Percentiles rank a stretch among this genome's conserved stretches.
Conservation (phyloP, 169 alveolate species). For the Fabrea salina region DNA sequence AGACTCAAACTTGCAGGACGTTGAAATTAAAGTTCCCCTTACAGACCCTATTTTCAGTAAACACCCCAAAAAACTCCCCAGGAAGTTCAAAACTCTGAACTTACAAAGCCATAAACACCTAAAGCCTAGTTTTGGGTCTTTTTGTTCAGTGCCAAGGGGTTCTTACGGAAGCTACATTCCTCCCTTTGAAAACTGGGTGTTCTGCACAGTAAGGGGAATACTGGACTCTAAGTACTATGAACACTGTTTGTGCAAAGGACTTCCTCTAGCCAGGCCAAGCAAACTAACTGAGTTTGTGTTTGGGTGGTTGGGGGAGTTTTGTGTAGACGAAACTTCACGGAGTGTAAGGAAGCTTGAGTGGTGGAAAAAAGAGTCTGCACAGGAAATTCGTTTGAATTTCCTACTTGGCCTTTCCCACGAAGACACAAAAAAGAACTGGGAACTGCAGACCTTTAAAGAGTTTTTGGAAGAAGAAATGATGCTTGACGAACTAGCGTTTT, state of each 20-base stretch:
- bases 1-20: slow-evolving; percentile 29
- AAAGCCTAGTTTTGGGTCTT: slow-evolving; percentile 33
- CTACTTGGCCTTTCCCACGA: slow-evolving; percentile 32
- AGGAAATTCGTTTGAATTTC: slow-evolving; percentile 30
- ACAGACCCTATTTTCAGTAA: slow-evolving; percentile 13
- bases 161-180: slow-evolving; percentile 29
- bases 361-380: slow-evolving; percentile 43
- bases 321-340: slow-evolving; percentile 38
- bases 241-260: slow-evolving; percentile 32
- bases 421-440: slow-evolving; percentile 39
- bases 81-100: slow-evolving; percentile 23
- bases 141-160: slow-evolving; percentile 1
- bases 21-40: slow-evolving; percentile 15
- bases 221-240: slow-evolving; percentile 59
- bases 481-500: slow-evolving; percentile 44
- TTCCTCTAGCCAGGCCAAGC: background rate
- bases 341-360: slow-evolving; percentile 35
- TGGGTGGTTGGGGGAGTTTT: slow-evolving; percentile 41
- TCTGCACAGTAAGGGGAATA: slow-evolving; percentile 46
- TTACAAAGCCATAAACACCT: slow-evolving; percentile 25
- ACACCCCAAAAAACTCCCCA: background rate
- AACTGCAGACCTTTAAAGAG: slow-evolving; percentile 40
- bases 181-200: slow-evolving; percentile 51
- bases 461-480: slow-evolving; percentile 40
- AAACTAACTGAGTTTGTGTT: slow-evolving; percentile 43